Percentiles rank a stretch among this genome's conserved stretches.
These are phyloP conservation scores for Claviceps fusiformis DNA, from an alignment of 2,329 filamentous ascomycete species.

Conservation along the genomic window DNA sequence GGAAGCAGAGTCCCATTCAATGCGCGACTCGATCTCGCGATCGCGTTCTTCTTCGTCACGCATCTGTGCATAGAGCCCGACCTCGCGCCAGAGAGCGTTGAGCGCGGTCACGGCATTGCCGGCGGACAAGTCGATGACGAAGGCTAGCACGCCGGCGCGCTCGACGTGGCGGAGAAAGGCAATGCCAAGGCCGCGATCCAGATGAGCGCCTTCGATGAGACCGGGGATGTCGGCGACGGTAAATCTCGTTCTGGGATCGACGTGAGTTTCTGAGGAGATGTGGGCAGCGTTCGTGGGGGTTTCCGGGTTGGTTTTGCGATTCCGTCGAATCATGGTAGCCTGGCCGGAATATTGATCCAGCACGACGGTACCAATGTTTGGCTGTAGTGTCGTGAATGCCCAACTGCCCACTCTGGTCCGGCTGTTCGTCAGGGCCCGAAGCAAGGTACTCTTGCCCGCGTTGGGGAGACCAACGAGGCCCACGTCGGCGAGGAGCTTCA, in stretches of 20 bases:
- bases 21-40: conserved; percentile 41
- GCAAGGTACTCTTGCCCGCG: conserved; percentile 85
- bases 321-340: conserved; percentile 30
- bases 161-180: conserved; percentile 91
- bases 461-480: conserved; percentile 92
- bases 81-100: conserved; percentile 77
- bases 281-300: conserved; percentile 39
- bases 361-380: conserved; percentile 91
- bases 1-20: conserved; percentile 44
- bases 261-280: conserved; percentile 24
- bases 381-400: conserved; percentile 92
- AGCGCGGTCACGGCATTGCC: conserved; percentile 70
- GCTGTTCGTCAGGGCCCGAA: conserved; percentile 77
- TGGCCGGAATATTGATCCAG: conserved; percentile 76
- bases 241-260: conserved; percentile 58
- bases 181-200: conserved; percentile 81
- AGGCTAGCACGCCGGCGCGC: conserved; percentile 81
- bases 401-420: conserved; percentile 82
- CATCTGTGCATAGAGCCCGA: conserved; percentile 71
- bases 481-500: conserved; percentile 90
- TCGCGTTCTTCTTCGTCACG: conserved; percentile 60
- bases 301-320: neutral
- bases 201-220: conserved; percentile 79
- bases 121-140: conserved; percentile 75
- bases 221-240: conserved; percentile 94